Evolutionary conservation across 768 basidiomycete genomes (phyloP).

Genomic region (Pleurotus pulmonarius): DNA sequence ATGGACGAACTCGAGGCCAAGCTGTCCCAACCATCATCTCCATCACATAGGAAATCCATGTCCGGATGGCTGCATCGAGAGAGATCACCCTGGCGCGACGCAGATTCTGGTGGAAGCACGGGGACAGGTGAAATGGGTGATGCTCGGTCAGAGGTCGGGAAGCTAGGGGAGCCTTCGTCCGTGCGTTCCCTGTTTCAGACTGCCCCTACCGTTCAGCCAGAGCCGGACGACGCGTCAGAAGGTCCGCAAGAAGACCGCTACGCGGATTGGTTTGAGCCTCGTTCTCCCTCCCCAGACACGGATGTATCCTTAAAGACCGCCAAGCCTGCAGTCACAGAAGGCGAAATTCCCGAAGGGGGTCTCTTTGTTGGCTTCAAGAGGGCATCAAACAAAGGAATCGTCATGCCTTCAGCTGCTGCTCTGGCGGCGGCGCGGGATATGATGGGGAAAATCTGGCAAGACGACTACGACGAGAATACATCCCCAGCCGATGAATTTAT

Average conservation of each 20-base stretch:
- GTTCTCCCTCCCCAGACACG: neutral
- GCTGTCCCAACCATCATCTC: slow-evolving; percentile 32
- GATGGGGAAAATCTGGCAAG: slow-evolving; percentile 45
- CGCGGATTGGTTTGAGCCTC: slow-evolving; percentile 45
- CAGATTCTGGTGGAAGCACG: neutral
- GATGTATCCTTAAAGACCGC: slow-evolving; percentile 33
- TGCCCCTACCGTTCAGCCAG: slow-evolving; percentile 9
- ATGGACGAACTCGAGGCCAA: slow-evolving; percentile 48
- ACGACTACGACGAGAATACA: slow-evolving; percentile 21
- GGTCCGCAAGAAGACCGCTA: slow-evolving; percentile 35
- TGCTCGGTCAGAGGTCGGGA: neutral
- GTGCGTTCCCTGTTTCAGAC: slow-evolving; percentile 27
- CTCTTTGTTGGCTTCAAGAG: slow-evolving; percentile 22
- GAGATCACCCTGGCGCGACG: no score
- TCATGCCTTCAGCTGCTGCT: slow-evolving; percentile 51
- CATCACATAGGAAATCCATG: slow-evolving; percentile 9
- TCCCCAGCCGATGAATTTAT: neutral
- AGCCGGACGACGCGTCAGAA: slow-evolving; percentile 27
- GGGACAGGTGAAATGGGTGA: slow-evolving; percentile 24
- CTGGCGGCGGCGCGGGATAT: slow-evolving; percentile 48
- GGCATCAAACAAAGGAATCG: slow-evolving; percentile 31
- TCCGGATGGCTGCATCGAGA: neutral
- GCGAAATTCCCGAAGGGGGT: slow-evolving; percentile 3
- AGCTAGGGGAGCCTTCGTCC: slow-evolving; percentile 2
- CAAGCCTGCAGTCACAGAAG: slow-evolving; percentile 14